Conservation (phyloP, 2,329 filamentous ascomycete genomes). For the Monilinia aucupariae region DNA sequence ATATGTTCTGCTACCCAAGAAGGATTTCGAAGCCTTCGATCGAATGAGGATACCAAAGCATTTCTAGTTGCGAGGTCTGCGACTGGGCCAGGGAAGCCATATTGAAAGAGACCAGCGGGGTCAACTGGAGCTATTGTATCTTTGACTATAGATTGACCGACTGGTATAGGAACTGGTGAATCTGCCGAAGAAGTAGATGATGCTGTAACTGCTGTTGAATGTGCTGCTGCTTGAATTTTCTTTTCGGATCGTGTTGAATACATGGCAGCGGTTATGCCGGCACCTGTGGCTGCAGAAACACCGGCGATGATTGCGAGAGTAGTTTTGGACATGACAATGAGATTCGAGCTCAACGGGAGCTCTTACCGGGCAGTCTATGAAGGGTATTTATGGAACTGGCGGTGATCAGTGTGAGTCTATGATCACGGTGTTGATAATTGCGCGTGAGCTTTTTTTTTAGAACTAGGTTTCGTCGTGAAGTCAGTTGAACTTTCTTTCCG, state of each 20-base stretch:
- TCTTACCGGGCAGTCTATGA: conserved; percentile 7
- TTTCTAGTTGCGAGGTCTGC: conserved; percentile 72
- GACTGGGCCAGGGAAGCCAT: conserved; percentile 88
- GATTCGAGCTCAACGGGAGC: conserved; percentile 14
- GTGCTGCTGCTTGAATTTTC: conserved; percentile 36
- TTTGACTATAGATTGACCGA: conserved; percentile 28
- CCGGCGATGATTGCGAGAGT: conserved; percentile 71
- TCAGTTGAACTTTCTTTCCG: conserved; percentile 12
- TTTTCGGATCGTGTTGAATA: conserved; percentile 52
- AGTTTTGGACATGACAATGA: conserved; percentile 63
- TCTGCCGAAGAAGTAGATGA: conserved; percentile 30
- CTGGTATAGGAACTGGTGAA: conserved; percentile 27
- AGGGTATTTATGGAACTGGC: conserved; percentile 10
- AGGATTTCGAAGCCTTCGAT: conserved; percentile 85
- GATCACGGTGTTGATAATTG: conserved; percentile 15
- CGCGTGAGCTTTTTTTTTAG: conserved; percentile 17
- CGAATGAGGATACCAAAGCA: conserved; percentile 80
- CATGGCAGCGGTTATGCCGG: conserved; percentile 65
- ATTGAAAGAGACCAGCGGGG: conserved; percentile 72
- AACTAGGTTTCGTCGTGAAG: conserved; percentile 7
- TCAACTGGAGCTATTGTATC: conserved; percentile 53
- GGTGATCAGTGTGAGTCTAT: conserved; percentile 5
- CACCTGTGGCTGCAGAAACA: conserved; percentile 69
- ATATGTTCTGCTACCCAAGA: conserved; percentile 97
- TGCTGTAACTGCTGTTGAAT: conserved; percentile 25